These are phyloP conservation scores for Xerocomellus amylosporus DNA, from an alignment of 768 basidiomycete species.

Conservation along the genomic window DNA sequence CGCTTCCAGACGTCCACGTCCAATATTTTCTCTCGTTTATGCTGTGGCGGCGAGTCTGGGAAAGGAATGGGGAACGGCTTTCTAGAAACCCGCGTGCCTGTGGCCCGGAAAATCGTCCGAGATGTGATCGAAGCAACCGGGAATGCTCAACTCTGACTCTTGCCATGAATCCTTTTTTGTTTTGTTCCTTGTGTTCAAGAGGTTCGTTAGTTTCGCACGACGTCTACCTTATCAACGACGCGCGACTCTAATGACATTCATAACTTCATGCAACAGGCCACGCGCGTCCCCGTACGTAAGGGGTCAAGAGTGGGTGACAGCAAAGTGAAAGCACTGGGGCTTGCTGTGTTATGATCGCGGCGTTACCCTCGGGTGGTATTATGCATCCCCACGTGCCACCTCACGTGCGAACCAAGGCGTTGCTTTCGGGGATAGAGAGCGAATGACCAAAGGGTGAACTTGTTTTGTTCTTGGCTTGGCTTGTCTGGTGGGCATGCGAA, in stretches of 20 bases:
- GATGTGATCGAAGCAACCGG: neutral
- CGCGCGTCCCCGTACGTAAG: neutral
- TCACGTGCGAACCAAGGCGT: conserved; percentile 4
- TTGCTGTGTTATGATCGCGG: neutral
- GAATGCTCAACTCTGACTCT: neutral
- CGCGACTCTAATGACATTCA: neutral
- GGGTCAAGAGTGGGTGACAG: neutral
- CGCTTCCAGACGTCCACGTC: neutral
- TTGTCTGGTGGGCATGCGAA: neutral
- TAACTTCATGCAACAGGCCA: neutral
- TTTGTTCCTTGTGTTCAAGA: no score
- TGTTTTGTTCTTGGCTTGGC: neutral
- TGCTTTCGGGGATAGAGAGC: neutral
- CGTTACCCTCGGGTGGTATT: neutral
- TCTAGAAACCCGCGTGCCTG: neutral
- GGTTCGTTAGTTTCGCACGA: no score
- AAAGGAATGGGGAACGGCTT: neutral
- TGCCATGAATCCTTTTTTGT: no score
- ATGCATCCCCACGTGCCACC: neutral
- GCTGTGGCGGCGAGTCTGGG: neutral
- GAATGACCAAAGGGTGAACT: neutral
- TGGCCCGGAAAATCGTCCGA: conserved; percentile 6
- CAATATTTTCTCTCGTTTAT: neutral
- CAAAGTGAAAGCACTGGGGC: neutral
- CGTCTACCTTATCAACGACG: neutral